phyloP scores from a whole-genome alignment of 2,329 filamentous ascomycete species.

The Trichoderma arundinaceum region DNA sequence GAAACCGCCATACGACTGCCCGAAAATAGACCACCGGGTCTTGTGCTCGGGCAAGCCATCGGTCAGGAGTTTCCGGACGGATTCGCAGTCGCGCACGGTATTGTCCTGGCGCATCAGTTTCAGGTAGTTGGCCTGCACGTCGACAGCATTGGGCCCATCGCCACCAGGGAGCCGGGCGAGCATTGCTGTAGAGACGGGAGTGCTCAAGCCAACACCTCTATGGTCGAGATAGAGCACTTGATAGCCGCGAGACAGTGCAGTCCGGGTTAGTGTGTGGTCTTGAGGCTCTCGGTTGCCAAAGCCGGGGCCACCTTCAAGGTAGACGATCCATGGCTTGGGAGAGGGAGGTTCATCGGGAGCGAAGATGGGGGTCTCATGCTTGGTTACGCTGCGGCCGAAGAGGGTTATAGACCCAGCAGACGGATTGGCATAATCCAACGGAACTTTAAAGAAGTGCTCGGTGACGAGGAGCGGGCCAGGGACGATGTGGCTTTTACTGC shows the following conservation, averaged over 20 bases:
- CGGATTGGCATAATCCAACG: constrained; percentile 74
- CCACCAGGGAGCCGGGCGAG: constrained; percentile 64
- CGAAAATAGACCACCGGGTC: constrained; percentile 83
- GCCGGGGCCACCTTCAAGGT: constrained; percentile 85
- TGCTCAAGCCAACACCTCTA: constrained; percentile 84
- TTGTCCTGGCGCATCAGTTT: constrained; percentile 86
- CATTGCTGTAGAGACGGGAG: constrained; percentile 75
- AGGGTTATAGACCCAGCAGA: constrained; percentile 68
- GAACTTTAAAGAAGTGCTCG: constrained; percentile 87
- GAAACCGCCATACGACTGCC: constrained; percentile 93
- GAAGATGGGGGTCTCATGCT: constrained; percentile 66
- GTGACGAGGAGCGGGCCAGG: constrained; percentile 74
- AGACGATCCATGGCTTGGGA: constrained; percentile 67
- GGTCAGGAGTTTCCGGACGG: constrained; percentile 77
- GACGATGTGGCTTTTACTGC: constrained; percentile 51
- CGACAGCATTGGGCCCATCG: constrained; percentile 43
- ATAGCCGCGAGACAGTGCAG: constrained; percentile 78
- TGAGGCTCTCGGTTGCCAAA: constrained; percentile 78
- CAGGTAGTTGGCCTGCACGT: constrained; percentile 79
- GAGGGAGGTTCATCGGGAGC: constrained; percentile 47
- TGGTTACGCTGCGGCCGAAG: constrained; percentile 77
- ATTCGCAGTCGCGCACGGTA: constrained; percentile 88
- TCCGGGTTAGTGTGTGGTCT: constrained; percentile 71
- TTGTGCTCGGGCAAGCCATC: constrained; percentile 70
- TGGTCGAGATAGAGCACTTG: constrained; percentile 89